Percentiles rank a stretch among this genome's conserved stretches.
phyloP scores from a whole-genome alignment of 176 grass and related monocot genomes.

The Bothriochloa decipiens region DNA sequence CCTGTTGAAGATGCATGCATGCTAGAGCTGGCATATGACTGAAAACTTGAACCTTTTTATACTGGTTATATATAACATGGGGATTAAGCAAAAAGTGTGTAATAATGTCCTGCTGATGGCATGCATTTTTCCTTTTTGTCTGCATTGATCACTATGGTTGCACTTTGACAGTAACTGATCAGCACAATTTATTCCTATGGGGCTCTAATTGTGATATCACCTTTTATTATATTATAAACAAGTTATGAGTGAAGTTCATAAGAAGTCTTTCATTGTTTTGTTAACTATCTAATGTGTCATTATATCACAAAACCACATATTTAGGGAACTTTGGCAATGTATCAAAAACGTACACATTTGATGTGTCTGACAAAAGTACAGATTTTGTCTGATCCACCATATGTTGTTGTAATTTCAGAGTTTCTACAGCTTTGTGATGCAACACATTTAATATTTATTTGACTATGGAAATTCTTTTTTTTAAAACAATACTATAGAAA shows the following conservation, averaged over 20 bases:
- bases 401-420: not conserved
- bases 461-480: not conserved
- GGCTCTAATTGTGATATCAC: not conserved
- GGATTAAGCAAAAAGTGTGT: conserved; percentile 11
- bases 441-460: conserved; percentile 9
- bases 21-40: conserved; percentile 9
- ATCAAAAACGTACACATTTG: not conserved
- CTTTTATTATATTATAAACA: not conserved
- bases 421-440: not conserved
- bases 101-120: not conserved
- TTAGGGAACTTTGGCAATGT: not conserved
- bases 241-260: not conserved
- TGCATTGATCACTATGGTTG: not conserved
- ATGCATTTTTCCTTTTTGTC: not conserved
- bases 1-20: not conserved
- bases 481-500: not conserved
- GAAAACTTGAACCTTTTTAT: not conserved
- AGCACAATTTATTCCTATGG: not conserved
- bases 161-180: not conserved
- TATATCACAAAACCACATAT: not conserved
- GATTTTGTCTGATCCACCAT: not conserved
- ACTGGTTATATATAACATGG: not conserved
- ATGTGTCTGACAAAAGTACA: not conserved
- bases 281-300: not conserved
- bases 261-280: not conserved